A percentile compares a stretch with the other conserved stretches of the same genome.
These are phyloP conservation scores for Hypoxylon sp. DNA, from an alignment of 2,329 filamentous ascomycete genomes.

Conservation along the genomic window DNA sequence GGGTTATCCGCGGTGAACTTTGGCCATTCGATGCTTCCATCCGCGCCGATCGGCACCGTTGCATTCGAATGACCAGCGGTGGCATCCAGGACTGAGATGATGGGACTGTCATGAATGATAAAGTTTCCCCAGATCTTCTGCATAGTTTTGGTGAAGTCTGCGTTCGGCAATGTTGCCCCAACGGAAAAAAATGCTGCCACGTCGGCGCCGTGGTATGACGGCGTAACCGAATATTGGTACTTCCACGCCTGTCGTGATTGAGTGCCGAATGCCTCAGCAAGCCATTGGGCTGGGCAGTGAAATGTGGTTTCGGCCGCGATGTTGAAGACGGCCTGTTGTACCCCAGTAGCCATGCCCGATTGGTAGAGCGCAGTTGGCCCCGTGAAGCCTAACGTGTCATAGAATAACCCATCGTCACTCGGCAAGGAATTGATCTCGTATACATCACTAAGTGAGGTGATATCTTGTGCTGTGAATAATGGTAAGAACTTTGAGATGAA, in stretches of 20 bases:
- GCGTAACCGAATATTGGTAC: constrained; percentile 56
- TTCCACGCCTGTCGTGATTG: constrained; percentile 53
- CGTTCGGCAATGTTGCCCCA: constrained; percentile 45
- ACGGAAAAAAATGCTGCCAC: constrained; percentile 51
- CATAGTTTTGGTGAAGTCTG: constrained; percentile 54
- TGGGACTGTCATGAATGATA: constrained; percentile 55
- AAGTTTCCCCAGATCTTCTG: constrained; percentile 59
- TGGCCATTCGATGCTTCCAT: constrained; percentile 50
- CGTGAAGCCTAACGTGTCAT: constrained; percentile 53
- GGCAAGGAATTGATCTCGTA: constrained; percentile 40
- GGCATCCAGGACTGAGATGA: constrained; percentile 50
- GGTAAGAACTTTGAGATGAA: constrained; percentile 48
- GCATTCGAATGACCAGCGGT: constrained; percentile 51
- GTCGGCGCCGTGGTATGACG: constrained; percentile 52
- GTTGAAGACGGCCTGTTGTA: constrained; percentile 61
- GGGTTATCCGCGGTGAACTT: constrained; percentile 49
- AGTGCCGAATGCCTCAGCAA: constrained; percentile 57
- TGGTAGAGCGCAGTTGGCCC: constrained; percentile 59
- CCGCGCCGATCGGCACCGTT: constrained; percentile 45
- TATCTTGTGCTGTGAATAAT: constrained; percentile 35
- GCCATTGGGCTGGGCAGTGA: constrained; percentile 63
- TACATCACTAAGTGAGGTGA: constrained; percentile 29
- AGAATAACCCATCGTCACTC: constrained; percentile 41
- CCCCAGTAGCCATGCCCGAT: constrained; percentile 58
- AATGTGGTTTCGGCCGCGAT: constrained; percentile 63